Evolutionary conservation across 2,329 filamentous ascomycete genomes (phyloP).

Genomic region (Exserohilum rostratum): DNA sequence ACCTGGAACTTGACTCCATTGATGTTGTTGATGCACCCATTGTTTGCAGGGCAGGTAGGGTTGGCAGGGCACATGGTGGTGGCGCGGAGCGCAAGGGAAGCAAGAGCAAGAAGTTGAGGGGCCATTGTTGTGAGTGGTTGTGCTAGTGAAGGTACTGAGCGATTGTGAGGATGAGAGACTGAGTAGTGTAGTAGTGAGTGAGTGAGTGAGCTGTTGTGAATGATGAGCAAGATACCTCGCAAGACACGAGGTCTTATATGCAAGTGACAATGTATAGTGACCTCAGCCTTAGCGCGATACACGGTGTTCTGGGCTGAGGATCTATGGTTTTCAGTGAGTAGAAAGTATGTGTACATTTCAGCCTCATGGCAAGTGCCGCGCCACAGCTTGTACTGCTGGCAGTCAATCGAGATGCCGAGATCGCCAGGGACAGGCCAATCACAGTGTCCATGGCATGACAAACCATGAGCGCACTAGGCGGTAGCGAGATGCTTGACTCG

Average conservation of each 20-base stretch:
- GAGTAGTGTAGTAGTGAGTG: not conserved
- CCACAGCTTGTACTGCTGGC: not conserved
- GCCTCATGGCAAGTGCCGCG: not conserved
- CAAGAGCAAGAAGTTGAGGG: not conserved
- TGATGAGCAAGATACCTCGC: not conserved
- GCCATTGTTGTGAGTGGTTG: not conserved
- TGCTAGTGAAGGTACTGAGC: not conserved
- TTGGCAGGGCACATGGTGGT: not conserved
- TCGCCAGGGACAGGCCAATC: not conserved
- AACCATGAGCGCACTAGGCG: not conserved
- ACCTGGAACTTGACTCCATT: conserved; percentile 2
- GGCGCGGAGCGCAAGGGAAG: not conserved
- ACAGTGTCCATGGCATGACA: not conserved
- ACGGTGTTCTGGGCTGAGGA: not conserved
- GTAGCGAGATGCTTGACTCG: not conserved
- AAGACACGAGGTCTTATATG: not conserved
- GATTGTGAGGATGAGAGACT: not conserved
- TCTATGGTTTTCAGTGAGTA: not conserved
- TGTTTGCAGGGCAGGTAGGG: not conserved
- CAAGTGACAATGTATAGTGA: not conserved
- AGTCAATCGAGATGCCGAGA: not conserved
- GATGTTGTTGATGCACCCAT: not conserved
- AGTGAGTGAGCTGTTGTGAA: not conserved
- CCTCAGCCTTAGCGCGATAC: not conserved
- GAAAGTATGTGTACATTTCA: not conserved